A percentile compares a stretch with the other conserved stretches of the same genome.
Conservation (phyloP, 441 rosid species). For the Populus hybrid region DNA sequence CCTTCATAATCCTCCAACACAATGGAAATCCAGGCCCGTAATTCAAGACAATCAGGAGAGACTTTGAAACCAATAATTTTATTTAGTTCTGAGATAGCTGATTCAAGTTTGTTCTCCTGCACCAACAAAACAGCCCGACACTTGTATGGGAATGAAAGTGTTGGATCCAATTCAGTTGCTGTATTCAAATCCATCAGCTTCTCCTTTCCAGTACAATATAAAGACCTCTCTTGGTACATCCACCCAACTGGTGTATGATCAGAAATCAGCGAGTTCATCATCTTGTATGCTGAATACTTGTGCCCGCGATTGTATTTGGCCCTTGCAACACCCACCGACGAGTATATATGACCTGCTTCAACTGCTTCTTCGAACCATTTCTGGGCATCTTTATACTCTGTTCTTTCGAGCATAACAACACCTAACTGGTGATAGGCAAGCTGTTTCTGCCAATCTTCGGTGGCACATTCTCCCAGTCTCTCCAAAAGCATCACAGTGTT, state of each 20-base stretch:
- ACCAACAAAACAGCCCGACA: no score
- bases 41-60: constrained; percentile 85
- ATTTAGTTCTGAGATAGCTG: constrained; percentile 73
- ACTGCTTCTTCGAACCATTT: constrained; percentile 75
- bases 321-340: constrained; percentile 79
- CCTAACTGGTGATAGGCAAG: constrained; percentile 84
- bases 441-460: constrained; percentile 78
- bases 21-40: constrained; percentile 87
- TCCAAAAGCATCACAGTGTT: constrained; percentile 88
- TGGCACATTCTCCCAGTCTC: constrained; percentile 74
- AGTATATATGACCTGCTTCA: constrained; percentile 74
- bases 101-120: constrained; percentile 66
- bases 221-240: constrained; percentile 94
- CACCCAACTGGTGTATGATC: constrained; percentile 68
- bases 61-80: constrained; percentile 77
- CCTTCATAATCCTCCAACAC: constrained; percentile 75
- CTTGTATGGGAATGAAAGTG: constrained; percentile 87
- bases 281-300: constrained; percentile 87
- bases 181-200: constrained; percentile 38
- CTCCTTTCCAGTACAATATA: constrained; percentile 81
- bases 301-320: constrained; percentile 85
- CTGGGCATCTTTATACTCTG: constrained; percentile 87
- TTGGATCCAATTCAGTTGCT: constrained; percentile 60
- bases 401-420: constrained; percentile 85
- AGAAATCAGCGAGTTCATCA: constrained; percentile 65